Percentiles rank a stretch among this genome's conserved stretches.
Conservation (phyloP, 176 grass and related monocot genomes). For the Thinopyrum elongatum region DNA sequence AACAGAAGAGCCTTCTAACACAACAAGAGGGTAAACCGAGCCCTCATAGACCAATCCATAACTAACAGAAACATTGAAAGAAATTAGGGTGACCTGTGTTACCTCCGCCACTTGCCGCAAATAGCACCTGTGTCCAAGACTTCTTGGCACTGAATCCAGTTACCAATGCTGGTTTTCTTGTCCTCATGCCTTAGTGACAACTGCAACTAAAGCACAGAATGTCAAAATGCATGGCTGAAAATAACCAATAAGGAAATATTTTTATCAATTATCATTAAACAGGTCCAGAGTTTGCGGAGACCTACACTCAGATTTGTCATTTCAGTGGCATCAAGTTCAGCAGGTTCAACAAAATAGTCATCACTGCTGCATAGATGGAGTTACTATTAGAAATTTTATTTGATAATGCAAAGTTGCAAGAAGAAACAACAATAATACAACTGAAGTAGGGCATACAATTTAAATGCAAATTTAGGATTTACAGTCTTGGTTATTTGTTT, state of each 20-base stretch:
- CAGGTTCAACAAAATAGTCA: slow-evolving; percentile 38
- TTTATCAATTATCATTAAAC: slow-evolving; percentile 17
- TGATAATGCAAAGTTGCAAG: slow-evolving; percentile 6
- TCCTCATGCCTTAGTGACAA: neutral
- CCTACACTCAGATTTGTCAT: slow-evolving; percentile 32
- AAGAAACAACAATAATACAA: neutral
- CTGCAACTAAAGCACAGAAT: slow-evolving; percentile 23
- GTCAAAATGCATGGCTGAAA: neutral
- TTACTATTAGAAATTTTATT: slow-evolving; percentile 19
- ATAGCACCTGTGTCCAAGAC: slow-evolving; percentile 40
- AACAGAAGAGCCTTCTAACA: neutral
- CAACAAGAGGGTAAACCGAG: neutral
- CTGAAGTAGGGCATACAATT: neutral
- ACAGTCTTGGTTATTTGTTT: neutral
- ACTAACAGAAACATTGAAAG: neutral
- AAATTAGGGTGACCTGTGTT: slow-evolving; percentile 1
- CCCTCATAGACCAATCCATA: neutral
- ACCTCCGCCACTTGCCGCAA: slow-evolving; percentile 87
- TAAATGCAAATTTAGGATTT: neutral
- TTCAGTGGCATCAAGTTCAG: slow-evolving; percentile 52
- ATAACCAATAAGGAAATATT: slow-evolving; percentile 20
- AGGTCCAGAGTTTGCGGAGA: slow-evolving; percentile 23
- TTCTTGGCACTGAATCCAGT: slow-evolving; percentile 73
- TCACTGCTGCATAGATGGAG: slow-evolving; percentile 50
- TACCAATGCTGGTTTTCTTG: slow-evolving; percentile 40